Conservation (phyloP, 345 rosid species). For the Fremontodendron californicum region DNA sequence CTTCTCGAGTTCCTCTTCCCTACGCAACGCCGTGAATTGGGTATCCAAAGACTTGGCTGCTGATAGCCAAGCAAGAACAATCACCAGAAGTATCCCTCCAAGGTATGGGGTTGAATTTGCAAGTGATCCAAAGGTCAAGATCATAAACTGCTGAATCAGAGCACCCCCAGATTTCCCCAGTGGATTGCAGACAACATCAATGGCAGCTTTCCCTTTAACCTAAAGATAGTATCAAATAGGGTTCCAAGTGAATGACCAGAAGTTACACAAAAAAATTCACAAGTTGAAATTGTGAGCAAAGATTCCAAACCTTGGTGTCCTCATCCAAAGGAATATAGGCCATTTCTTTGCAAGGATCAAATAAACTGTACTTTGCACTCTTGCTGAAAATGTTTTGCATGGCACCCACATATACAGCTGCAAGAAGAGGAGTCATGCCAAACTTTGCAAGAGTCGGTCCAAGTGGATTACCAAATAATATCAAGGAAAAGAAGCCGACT, state of each 20-base stretch:
- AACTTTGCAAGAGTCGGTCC: conserved; percentile 63
- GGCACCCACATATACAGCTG: conserved; percentile 97
- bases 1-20: conserved; percentile 88
- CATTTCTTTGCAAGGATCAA: conserved; percentile 99
- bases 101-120: conserved; percentile 95
- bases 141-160: conserved; percentile 94
- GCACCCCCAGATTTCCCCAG: conserved; percentile 94
- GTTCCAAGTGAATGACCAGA: neutral
- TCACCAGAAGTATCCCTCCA: conserved; percentile 70
- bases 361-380: conserved; percentile 97
- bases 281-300: neutral
- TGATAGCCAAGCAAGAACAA: conserved; percentile 77
- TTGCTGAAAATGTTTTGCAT: conserved; percentile 98
- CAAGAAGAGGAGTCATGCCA: conserved; percentile 93
- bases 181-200: conserved; percentile 92
- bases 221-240: conserved; percentile 20
- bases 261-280: neutral
- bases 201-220: conserved; percentile 97
- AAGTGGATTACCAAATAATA: conserved; percentile 68
- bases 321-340: conserved; percentile 93
- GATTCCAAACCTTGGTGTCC: conserved; percentile 73
- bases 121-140: conserved; percentile 87
- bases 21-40: conserved; percentile 65
- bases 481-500: conserved; percentile 82
- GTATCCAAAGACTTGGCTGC: conserved; percentile 82